phyloP scores from a whole-genome alignment of 2,329 filamentous ascomycete genomes.

The Sordariomycetes sp. region DNA sequence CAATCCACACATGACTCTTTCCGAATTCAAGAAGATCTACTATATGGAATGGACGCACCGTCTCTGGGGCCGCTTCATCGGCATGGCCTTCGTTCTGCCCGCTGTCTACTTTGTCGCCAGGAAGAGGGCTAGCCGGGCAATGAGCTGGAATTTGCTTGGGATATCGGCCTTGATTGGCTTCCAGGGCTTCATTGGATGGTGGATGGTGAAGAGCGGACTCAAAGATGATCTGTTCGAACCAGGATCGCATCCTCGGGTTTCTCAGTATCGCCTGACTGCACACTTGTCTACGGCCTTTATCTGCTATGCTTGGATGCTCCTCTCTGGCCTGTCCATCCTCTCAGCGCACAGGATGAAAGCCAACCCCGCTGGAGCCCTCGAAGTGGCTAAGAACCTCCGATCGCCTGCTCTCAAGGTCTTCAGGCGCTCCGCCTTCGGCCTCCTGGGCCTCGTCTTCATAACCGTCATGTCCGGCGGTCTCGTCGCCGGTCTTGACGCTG shows the following conservation, averaged over 20 bases:
- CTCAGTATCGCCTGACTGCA: constrained; percentile 84
- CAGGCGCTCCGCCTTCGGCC: constrained; percentile 59
- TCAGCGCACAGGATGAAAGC: constrained; percentile 65
- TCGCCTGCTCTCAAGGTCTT: constrained; percentile 63
- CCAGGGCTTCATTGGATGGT: constrained; percentile 95
- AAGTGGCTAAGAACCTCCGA: constrained; percentile 51
- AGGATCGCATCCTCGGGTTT: constrained; percentile 83
- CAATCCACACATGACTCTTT: constrained; percentile 85
- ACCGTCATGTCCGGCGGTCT: constrained; percentile 92
- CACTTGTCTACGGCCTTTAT: constrained; percentile 86
- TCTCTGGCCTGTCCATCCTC: constrained; percentile 77
- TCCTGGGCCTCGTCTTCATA: constrained; percentile 70
- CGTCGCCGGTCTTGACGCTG: constrained; percentile 90
- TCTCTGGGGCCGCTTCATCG: constrained; percentile 87
- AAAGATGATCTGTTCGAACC: constrained; percentile 93
- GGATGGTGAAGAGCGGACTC: constrained; percentile 97
- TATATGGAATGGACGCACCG: constrained; percentile 99
- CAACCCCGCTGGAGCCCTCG: constrained; percentile 53
- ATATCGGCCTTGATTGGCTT: constrained; percentile 88
- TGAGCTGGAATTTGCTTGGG: constrained; percentile 69
- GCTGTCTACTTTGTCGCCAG: constrained; percentile 81
- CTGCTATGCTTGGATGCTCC: constrained; percentile 91
- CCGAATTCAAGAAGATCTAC: constrained; percentile 97
- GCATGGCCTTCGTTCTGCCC: constrained; percentile 80
- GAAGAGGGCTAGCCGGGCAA: constrained; percentile 65